Evolutionary conservation across 169 alveolate genomes (phyloP), one percentile per base, ranked within the genome.

Genomic region (Plasmodium coatneyi): DNA sequence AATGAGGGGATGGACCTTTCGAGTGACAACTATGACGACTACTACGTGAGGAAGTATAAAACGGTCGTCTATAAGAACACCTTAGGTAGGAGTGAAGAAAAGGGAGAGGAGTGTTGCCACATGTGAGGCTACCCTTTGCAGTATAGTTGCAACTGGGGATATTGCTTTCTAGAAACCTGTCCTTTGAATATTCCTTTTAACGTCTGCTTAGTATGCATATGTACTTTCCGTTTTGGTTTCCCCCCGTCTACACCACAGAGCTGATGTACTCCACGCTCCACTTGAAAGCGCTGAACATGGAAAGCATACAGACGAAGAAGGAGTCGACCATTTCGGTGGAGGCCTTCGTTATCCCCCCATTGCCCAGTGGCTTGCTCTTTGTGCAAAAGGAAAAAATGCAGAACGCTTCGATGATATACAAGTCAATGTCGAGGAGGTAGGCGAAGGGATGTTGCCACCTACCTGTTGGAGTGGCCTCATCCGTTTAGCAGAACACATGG

Each of bases 261-360:
- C 34, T 91, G 74, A 91, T 91, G 95, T 91, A 91, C 76, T 91
- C 95, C 19, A 82, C 41, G 36, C 71, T 82, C 5, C 92, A 80
- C 43, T 43, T 91, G 66, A 91, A 91, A 91, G 49, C 84, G n/a
- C 46, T 91, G 74, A 91, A 91, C 36, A 82, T 71, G 36, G 95
- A 82, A 36, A 80, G 82, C 43, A 39, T 70, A 46, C 95, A 91
- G 39, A 91, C 91, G 41, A 91, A 80, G 34, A 83, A 49, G 78
- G 93, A 96, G 70, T 96, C 97, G 12, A 81, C 96, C 0, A 92
- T 96, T 39, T 90, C 97, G 16, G 78, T 96, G 16, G 97, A 96
- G 80, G 96, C 96, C 83, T 95, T 92, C 72, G 96, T 96, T 2
- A 80, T 96, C 12, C 97, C 97, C 12, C 97, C 97, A 4, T 92